phyloP scores from a whole-genome alignment of 257 asterid genomes.

The Nicotiana otophora region DNA sequence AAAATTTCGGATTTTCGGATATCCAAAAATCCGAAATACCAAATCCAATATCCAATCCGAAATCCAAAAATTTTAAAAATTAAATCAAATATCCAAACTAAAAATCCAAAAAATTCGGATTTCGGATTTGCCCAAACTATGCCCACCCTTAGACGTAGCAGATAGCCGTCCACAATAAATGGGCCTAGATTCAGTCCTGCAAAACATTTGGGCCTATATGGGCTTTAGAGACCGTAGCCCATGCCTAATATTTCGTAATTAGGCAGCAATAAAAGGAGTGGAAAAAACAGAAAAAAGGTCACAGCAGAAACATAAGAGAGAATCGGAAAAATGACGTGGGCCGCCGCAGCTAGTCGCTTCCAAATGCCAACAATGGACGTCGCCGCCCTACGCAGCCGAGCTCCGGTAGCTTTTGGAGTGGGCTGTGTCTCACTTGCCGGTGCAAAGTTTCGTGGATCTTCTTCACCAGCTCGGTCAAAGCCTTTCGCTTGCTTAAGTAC shows the following conservation, averaged over 20 bases:
- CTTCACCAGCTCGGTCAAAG: not conserved
- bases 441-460: conserved; percentile 16
- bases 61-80: too few species aligned
- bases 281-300: not conserved
- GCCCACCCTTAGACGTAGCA: too few species aligned
- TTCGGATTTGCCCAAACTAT: too few species aligned
- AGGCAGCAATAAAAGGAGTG: not conserved
- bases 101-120: too few species aligned
- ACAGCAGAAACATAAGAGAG: not conserved
- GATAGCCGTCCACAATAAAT: not conserved
- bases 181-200: not conserved
- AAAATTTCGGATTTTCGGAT: too few species aligned
- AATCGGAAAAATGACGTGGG: conserved; percentile 54
- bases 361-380: conserved; percentile 63
- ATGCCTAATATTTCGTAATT: not conserved
- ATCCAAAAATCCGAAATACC: too few species aligned
- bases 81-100: too few species aligned
- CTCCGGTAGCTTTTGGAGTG: conserved; percentile 43
- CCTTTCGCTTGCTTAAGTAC: conserved; percentile 64
- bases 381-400: conserved; percentile 28
- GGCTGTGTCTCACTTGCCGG: conserved; percentile 61
- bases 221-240: not conserved
- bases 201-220: not conserved
- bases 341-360: conserved; percentile 66
- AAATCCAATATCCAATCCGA: too few species aligned